Base-by-base conservation (phyloP, 371 early-diverging fungal genomes). In the Mucor racemosus region DNA sequence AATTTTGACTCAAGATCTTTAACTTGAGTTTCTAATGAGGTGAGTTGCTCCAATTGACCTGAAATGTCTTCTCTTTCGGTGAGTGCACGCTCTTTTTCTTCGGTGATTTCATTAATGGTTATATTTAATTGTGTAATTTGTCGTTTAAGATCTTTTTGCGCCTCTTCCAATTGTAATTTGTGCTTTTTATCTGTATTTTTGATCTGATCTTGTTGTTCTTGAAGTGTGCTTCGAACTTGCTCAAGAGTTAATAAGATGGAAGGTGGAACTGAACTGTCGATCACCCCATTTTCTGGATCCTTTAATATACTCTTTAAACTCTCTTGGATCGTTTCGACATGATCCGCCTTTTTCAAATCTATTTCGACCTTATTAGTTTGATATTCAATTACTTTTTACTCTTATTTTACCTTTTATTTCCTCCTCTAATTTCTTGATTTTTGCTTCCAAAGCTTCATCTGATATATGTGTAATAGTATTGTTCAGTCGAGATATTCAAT, bases 71-170 rank as follows among this genome's bases (percentile, higher is more conserved):
- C 80, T 21, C 76, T 76, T 36, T 84, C 77, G 13, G 34, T 65
- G n/a, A 36, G 15, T 3, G 71, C 31, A n/a, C 68, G 62, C 15
- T 77, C 84, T 26, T 78, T 79, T 40, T 80, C 79, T 31, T 84
- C 81, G 13, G 60, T 61, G 8, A 78, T 13, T 14, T 69, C 66
- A 53, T 84, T 79, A 34, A 76, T 64, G 6, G 62, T 65, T n/a
- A 80, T 67, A 26, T 78, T 78, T 8, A 77, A 54, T 53, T 74
- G 72, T 46, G 83, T 80, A 4, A 77, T 61, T 50, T 83, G 79
- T 11, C 80, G 77, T 39, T 74, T 80, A 8, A 78, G 58, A 7
- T 83, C 83, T 50, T 58, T 57, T 65, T 64, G 41, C 10, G 44
- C 53, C 10, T 60, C 67, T 57, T 76, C 67, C 13, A 64, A 8